Percentiles rank a stretch among this genome's conserved stretches.
phyloP scores from a whole-genome alignment of 2,329 filamentous ascomycete genomes.

The Colletotrichum gloeosporioides region DNA sequence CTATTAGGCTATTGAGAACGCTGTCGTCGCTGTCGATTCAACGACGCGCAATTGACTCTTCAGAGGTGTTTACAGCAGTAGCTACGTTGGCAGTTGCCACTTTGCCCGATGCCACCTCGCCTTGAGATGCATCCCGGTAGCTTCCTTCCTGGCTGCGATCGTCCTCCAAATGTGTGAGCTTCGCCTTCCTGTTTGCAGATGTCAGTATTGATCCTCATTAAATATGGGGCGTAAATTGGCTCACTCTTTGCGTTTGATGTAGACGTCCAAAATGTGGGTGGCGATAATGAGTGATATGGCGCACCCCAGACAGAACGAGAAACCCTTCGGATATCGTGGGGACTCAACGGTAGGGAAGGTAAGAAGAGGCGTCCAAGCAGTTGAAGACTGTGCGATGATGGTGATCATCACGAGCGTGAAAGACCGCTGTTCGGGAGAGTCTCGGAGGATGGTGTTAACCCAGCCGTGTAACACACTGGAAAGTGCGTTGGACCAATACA shows the following conservation, averaged over 20 bases:
- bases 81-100: not conserved
- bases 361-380: constrained; percentile 59
- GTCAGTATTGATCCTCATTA: not conserved
- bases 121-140: not conserved
- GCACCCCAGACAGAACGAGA: constrained; percentile 38
- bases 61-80: not conserved
- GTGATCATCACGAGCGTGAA: constrained; percentile 19
- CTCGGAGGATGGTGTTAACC: constrained; percentile 17
- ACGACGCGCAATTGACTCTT: not conserved
- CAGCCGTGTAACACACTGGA: constrained; percentile 17
- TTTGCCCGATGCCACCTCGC: not conserved
- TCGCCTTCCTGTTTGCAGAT: not conserved
- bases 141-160: not conserved
- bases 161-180: not conserved
- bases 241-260: constrained; percentile 22
- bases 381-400: constrained; percentile 57
- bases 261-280: constrained; percentile 15
- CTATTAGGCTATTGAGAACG: accelerated
- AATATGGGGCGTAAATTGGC: not conserved
- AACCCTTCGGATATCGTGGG: constrained; percentile 48
- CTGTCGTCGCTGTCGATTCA: not conserved
- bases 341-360: constrained; percentile 52
- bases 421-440: constrained; percentile 13
- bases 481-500: constrained; percentile 16
- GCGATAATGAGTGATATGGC: constrained; percentile 14